Evolutionary conservation across 495 filamentous ascomycete genomes (phyloP).

Genomic region (Lineolata rhizophorae): DNA sequence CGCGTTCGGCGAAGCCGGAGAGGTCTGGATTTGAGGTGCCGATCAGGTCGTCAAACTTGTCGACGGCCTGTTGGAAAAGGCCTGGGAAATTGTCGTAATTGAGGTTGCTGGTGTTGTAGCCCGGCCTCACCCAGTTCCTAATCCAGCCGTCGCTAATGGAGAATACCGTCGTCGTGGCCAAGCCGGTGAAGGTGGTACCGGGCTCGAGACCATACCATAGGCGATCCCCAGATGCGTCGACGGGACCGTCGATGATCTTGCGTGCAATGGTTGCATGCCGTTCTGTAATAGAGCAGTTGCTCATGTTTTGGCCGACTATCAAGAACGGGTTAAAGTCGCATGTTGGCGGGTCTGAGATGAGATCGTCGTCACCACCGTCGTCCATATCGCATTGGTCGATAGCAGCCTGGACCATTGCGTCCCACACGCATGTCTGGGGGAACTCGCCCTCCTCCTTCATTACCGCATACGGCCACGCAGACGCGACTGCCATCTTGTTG

Average conservation of each 20-base stretch:
- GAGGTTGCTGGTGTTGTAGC: background rate
- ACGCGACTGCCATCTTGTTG: slow-evolving; percentile 8
- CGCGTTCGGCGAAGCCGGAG: slow-evolving; percentile 1
- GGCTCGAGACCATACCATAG: background rate
- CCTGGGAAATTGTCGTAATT: background rate
- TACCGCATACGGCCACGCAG: slow-evolving; percentile 14
- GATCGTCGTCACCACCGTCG: slow-evolving; percentile 5
- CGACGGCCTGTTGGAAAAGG: slow-evolving; percentile 1
- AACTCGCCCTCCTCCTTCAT: slow-evolving; percentile 8
- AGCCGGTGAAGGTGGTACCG: background rate
- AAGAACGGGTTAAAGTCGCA: slow-evolving; percentile 4
- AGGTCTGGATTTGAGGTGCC: slow-evolving; percentile 2
- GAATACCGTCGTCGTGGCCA: background rate
- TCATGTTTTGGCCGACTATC: slow-evolving; percentile 1
- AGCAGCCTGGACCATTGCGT: slow-evolving; percentile 4
- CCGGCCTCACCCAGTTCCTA: background rate
- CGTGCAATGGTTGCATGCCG: no score
- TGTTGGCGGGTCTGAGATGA: slow-evolving; percentile 1
- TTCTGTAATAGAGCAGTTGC: no score
- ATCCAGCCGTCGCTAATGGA: background rate
- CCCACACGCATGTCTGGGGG: slow-evolving; percentile 9
- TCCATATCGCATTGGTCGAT: slow-evolving; percentile 3
- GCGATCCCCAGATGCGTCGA: background rate
- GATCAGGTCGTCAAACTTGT: slow-evolving; percentile 2
- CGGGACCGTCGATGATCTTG: background rate